Evolutionary conservation across 805 yeast species (phyloP).

Genomic region (Ogataea haglerorum): DNA sequence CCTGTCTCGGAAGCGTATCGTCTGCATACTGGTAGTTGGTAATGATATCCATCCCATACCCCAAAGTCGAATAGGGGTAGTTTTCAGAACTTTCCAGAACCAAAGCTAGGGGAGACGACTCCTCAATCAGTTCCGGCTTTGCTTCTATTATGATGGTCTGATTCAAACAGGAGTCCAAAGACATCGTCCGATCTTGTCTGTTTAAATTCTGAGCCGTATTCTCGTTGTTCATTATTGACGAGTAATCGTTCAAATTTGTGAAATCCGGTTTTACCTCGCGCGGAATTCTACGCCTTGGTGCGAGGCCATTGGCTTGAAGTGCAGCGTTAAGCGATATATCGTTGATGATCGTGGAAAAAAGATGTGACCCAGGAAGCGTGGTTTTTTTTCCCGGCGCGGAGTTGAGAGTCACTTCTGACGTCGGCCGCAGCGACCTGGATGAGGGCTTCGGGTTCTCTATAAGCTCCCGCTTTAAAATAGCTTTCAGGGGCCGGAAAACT

Average conservation of each 20-base stretch:
- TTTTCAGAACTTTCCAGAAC: slow-evolving; percentile 17
- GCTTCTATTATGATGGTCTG: slow-evolving; percentile 20
- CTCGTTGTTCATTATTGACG: slow-evolving; percentile 17
- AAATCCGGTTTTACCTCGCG: slow-evolving; percentile 16
- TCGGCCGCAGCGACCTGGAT: slow-evolving; percentile 5
- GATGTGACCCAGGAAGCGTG: slow-evolving; percentile 3
- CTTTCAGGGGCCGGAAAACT: slow-evolving; percentile 12
- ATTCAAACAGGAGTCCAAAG: slow-evolving; percentile 14
- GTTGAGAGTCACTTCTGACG: background rate
- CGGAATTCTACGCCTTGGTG: slow-evolving; percentile 6
- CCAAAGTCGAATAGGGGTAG: slow-evolving; percentile 10
- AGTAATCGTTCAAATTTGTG: slow-evolving; percentile 18
- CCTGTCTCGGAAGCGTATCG: slow-evolving; percentile 6
- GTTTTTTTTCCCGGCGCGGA: slow-evolving; percentile 1
- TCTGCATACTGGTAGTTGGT: slow-evolving; percentile 18
- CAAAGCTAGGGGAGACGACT: slow-evolving; percentile 16
- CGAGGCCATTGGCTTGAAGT: slow-evolving; percentile 33
- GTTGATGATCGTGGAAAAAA: slow-evolving; percentile 35
- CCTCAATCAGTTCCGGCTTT: slow-evolving; percentile 12
- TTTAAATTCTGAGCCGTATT: slow-evolving; percentile 11
- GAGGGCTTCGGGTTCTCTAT: background rate
- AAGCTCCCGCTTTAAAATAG: slow-evolving; percentile 9
- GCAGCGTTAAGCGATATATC: slow-evolving; percentile 40
- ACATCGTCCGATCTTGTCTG: slow-evolving; percentile 6
- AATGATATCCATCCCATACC: slow-evolving; percentile 21